Base-by-base conservation (phyloP, 208 protist species). In the Trypanosoma platydactyli region DNA sequence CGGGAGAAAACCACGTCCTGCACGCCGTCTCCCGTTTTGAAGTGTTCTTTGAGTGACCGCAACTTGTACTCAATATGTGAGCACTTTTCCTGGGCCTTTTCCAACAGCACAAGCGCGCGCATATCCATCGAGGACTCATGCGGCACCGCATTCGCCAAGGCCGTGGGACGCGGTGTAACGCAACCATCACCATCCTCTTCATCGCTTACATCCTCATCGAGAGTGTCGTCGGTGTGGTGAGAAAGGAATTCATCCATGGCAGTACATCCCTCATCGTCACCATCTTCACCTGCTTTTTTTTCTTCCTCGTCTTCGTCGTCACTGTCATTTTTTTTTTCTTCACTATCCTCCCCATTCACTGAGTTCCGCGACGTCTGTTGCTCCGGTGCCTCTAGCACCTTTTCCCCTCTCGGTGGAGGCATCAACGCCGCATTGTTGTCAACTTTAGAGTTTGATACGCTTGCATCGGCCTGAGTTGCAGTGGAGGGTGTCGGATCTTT, bases 1-100 rank as follows among this genome's bases (percentile, higher is more conserved):
- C 77, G 71, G 4, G 79, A 91, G 58, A 87, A 91, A 30, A 86
- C 76, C 40, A 87, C 77, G 46, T 76, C 64, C 35, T 66, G 33
- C 5, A 63, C 27, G 42, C 55, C 67, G 61, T 91, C 84, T 33
- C 69, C 74, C 6, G 55, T 44, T 45, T 73, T 67, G 48, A 91
- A 79, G 50, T 81, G 64, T 54, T 63, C 48, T 20, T 70, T 71
- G 6, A 87, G 51, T 0, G 66, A 70, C 0, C 64, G 61, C 51
- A 85, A 22, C 44, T 76, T 76, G 49, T 76, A 71, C 16, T 59
- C 59, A 50, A 84, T 79, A 69, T 91, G 77, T 25, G 71, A 79
- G 67, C 87, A 77, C 35, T 71, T 65, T 27, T 61, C 40, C 0
- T 54, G 51, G 1, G 84, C 80, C 12, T 74, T 42, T 4, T 71